Conservation (phyloP, 805 yeast genomes). For the Cyberlindnera xishuangbannaensis region DNA sequence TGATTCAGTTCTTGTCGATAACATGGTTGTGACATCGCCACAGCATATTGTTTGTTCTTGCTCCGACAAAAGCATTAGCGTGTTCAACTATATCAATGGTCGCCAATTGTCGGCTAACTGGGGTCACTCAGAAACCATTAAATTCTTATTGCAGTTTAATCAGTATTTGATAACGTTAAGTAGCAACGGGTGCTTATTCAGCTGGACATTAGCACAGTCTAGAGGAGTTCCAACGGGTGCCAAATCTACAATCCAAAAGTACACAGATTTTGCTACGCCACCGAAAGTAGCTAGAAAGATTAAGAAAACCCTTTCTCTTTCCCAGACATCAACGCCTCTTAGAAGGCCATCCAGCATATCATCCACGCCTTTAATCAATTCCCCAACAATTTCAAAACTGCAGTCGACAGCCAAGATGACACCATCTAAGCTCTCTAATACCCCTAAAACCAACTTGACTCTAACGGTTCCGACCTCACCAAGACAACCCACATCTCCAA, state of each 20-base stretch:
- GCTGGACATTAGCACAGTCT: slow-evolving; percentile 31
- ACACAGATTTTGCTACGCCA: slow-evolving; percentile 16
- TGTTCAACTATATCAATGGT: slow-evolving; percentile 41
- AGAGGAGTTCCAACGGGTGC: not conserved
- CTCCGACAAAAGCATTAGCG: slow-evolving; percentile 52
- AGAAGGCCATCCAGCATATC: slow-evolving; percentile 7
- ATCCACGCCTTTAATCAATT: slow-evolving; percentile 6
- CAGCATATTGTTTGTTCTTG: slow-evolving; percentile 37
- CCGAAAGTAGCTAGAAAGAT: slow-evolving; percentile 25
- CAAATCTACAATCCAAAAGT: slow-evolving; percentile 15
- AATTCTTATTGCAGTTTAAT: slow-evolving; percentile 25
- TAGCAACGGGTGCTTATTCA: slow-evolving; percentile 49
- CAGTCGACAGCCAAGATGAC: slow-evolving; percentile 21
- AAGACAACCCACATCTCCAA: not conserved
- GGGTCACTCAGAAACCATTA: slow-evolving; percentile 54
- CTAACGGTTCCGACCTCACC: slow-evolving; percentile 13
- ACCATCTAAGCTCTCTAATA: slow-evolving; percentile 17
- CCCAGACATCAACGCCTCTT: slow-evolving; percentile 13
- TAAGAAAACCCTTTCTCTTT: slow-evolving; percentile 12
- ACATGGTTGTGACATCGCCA: slow-evolving; percentile 29
- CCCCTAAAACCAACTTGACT: slow-evolving; percentile 16
- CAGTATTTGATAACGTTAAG: slow-evolving; percentile 38
- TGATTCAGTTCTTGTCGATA: slow-evolving; percentile 42
- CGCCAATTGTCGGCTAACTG: slow-evolving; percentile 44
- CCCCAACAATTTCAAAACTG: slow-evolving; percentile 15